phyloP scores from a whole-genome alignment of 2,329 filamentous ascomycete genomes.

The Clonostachys sp. region DNA sequence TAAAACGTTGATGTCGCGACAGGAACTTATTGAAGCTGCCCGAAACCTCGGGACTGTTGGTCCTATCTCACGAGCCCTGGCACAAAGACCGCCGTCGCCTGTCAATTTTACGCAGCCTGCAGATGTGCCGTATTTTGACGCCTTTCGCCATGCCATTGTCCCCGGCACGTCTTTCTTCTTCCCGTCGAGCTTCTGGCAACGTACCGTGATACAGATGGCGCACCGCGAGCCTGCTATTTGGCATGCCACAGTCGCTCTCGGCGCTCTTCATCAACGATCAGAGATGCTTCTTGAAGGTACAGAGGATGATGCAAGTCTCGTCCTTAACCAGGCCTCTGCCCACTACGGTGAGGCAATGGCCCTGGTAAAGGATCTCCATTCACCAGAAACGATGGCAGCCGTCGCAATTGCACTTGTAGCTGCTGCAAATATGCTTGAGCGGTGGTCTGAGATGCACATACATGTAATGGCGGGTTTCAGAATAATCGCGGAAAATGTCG shows the following conservation, averaged over 20 bases:
- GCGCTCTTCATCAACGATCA: constrained; percentile 21
- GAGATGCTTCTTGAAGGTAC: constrained; percentile 4
- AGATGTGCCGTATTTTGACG: constrained; percentile 19
- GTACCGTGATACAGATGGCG: constrained; percentile 21
- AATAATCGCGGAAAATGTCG: constrained; percentile 10
- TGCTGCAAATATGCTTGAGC: constrained; percentile 20
- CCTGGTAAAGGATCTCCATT: constrained; percentile 15
- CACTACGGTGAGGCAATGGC: constrained; percentile 20
- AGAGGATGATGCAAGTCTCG: background rate
- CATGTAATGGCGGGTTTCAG: constrained; percentile 21
- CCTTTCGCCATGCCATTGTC: constrained; percentile 23
- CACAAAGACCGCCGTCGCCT: background rate
- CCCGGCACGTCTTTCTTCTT: constrained; percentile 16
- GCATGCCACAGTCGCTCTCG: constrained; percentile 25
- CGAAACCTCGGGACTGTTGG: constrained; percentile 18
- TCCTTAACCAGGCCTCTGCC: constrained; percentile 11
- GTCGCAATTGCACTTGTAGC: constrained; percentile 23
- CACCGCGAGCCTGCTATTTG: constrained; percentile 26
- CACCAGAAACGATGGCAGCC: constrained; percentile 15
- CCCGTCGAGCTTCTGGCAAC: constrained; percentile 23
- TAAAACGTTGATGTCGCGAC: constrained; percentile 16
- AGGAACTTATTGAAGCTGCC: constrained; percentile 19
- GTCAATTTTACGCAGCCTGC: background rate
- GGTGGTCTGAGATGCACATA: constrained; percentile 19
- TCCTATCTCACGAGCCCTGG: constrained; percentile 16